A percentile compares a stretch with the other conserved stretches of the same genome.
Conservation (phyloP, 1,284 basidiomycete species). For the Puccinia novopanici region DNA sequence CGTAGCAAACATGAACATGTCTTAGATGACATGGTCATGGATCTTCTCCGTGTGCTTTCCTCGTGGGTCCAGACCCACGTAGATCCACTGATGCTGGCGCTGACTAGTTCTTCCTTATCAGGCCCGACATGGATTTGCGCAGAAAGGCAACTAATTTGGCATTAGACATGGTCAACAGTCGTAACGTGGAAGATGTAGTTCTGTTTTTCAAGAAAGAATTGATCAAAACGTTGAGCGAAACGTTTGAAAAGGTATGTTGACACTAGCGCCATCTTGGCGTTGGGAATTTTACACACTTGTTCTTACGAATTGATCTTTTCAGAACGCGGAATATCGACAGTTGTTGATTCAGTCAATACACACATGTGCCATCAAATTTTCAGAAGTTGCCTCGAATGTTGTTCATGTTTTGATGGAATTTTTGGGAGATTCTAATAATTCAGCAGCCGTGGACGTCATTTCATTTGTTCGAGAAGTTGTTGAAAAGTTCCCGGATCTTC, state of each 20-base stretch:
- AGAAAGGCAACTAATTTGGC: slow-evolving; percentile 88
- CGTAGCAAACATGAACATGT: slow-evolving; percentile 86
- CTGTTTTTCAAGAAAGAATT: slow-evolving; percentile 97
- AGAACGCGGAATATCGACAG: slow-evolving; percentile 81
- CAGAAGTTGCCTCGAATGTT: slow-evolving; percentile 94
- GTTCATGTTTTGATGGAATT: slow-evolving; percentile 98
- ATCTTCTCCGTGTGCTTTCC: slow-evolving; percentile 85
- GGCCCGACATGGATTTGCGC: slow-evolving; percentile 94
- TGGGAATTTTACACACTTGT: background rate
- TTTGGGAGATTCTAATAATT: slow-evolving; percentile 92
- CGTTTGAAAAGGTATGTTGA: slow-evolving; percentile 45
- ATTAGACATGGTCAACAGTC: slow-evolving; percentile 87
- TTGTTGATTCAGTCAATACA: slow-evolving; percentile 97
- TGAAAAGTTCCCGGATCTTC: slow-evolving; percentile 91
- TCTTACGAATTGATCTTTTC: background rate
- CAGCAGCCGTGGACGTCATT: slow-evolving; percentile 85
- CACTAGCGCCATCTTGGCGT: background rate
- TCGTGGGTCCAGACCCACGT: slow-evolving; percentile 28
- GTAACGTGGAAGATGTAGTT: slow-evolving; percentile 98
- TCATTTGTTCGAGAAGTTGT: slow-evolving; percentile 96
- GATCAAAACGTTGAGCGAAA: slow-evolving; percentile 76
- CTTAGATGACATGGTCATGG: slow-evolving; percentile 90
- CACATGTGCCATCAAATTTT: slow-evolving; percentile 93
- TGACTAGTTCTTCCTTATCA: slow-evolving; percentile 56
- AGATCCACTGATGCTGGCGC: background rate